Evolutionary conservation across 1,284 basidiomycete genomes (phyloP).

Genomic region (Mycosarcoma mackinlayi): DNA sequence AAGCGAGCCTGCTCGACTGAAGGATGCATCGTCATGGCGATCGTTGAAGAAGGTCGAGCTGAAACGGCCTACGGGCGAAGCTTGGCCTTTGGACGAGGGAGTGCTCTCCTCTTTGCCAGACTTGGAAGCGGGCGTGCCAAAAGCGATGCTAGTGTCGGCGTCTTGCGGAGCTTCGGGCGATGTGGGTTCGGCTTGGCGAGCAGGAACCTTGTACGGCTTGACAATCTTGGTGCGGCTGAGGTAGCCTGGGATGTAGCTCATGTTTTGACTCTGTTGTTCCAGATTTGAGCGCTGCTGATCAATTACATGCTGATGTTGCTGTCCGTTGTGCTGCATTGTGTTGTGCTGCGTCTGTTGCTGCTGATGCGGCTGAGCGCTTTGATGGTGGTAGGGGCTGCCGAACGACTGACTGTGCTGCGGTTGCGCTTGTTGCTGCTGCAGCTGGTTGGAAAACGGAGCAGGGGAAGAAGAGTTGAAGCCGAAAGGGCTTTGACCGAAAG

Average conservation of each 20-base stretch:
- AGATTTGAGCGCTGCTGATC: conserved; percentile 38
- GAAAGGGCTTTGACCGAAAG: conserved; percentile 15
- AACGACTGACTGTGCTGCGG: conserved; percentile 21
- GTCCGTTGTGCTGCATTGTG: conserved; percentile 16
- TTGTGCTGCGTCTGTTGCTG: conserved; percentile 11
- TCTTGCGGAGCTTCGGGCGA: conserved; percentile 45
- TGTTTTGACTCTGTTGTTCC: conserved; percentile 46
- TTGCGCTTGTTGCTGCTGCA: conserved; percentile 11
- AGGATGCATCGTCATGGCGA: conserved; percentile 37
- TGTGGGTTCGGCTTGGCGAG: conserved; percentile 40
- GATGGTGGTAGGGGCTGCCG: conserved; percentile 28
- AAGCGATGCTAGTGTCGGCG: conserved; percentile 40
- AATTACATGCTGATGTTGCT: conserved; percentile 31
- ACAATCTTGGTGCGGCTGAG: conserved; percentile 47
- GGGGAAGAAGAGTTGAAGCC: conserved; percentile 33
- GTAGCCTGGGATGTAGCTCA: conserved; percentile 53
- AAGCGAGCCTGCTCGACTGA: conserved; percentile 29
- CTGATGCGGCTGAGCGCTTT: conserved; percentile 13
- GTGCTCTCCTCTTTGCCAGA: conserved; percentile 43
- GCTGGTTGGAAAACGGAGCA: conserved; percentile 26
- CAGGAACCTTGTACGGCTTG: conserved; percentile 50
- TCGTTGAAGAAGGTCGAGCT: conserved; percentile 59
- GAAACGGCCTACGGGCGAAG: conserved; percentile 51
- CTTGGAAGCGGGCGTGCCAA: conserved; percentile 54
- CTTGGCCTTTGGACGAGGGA: conserved; percentile 33